A percentile compares a stretch with the other conserved stretches of the same genome.
Evolutionary conservation across 768 basidiomycete genomes (phyloP).

Genomic region (Termitomyces sp.): DNA sequence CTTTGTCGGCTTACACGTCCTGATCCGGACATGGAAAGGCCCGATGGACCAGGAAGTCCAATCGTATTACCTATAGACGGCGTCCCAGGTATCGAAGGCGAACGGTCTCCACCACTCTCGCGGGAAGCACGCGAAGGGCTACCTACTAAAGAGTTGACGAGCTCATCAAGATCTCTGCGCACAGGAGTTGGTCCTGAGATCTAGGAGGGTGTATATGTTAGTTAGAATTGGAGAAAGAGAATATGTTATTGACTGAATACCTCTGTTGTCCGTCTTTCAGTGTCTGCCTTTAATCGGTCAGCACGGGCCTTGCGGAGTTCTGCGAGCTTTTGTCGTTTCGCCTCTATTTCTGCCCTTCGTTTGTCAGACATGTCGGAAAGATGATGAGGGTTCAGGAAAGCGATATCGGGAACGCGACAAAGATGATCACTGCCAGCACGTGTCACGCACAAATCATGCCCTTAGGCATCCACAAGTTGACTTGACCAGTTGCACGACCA

Average conservation of each 20-base stretch:
- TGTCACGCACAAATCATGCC: neutral
- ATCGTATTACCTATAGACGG: conserved; percentile 44
- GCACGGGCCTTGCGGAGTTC: conserved; percentile 78
- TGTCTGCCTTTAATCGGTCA: conserved; percentile 58
- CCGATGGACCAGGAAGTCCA: conserved; percentile 32
- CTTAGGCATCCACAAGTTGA: no score
- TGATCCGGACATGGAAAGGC: conserved; percentile 39
- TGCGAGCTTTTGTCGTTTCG: conserved; percentile 83
- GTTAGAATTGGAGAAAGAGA: no score
- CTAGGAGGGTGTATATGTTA: no score
- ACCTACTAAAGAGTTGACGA: conserved; percentile 62
- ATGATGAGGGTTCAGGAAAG: neutral
- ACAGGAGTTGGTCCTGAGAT: conserved; percentile 35
- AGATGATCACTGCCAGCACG: conserved; percentile 1
- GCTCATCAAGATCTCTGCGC: conserved; percentile 61
- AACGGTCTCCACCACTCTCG: conserved; percentile 61
- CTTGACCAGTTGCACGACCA: neutral
- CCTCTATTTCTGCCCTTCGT: conserved; percentile 85
- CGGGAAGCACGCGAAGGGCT: conserved; percentile 37
- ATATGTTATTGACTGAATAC: conserved; percentile 20
- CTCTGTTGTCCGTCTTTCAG: conserved; percentile 37
- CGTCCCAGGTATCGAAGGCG: conserved; percentile 74
- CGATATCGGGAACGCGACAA: conserved; percentile 1
- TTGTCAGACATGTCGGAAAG: conserved; percentile 48
- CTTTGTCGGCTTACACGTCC: conserved; percentile 71